Percentiles rank a stretch among this genome's conserved stretches.
Evolutionary conservation across 805 yeast species (phyloP).

Genomic region (Lipomyces spencermartinsiae): DNA sequence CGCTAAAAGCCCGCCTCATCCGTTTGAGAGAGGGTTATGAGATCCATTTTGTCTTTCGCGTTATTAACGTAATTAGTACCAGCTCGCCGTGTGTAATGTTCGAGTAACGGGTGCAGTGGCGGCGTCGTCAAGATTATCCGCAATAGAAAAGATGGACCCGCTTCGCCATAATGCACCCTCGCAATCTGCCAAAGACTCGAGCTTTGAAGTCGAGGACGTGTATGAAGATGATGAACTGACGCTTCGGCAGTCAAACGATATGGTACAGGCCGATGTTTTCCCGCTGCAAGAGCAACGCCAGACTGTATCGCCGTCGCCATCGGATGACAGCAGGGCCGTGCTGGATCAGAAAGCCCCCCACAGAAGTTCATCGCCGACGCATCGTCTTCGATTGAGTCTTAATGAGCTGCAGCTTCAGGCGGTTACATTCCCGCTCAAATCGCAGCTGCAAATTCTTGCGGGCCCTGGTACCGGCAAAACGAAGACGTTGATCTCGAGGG

Average conservation of each 20-base stretch:
- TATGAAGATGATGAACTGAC: constrained; percentile 22
- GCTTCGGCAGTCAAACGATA: constrained; percentile 8
- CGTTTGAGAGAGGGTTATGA: background rate
- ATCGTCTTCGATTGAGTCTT: constrained; percentile 35
- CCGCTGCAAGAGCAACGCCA: too few species aligned
- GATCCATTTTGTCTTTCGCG: background rate
- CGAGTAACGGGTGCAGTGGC: background rate
- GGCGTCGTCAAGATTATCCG: background rate
- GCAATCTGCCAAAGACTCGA: constrained; percentile 11
- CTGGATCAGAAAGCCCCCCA: background rate
- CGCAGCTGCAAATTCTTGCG: constrained; percentile 60
- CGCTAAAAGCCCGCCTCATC: background rate
- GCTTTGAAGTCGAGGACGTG: constrained; percentile 20
- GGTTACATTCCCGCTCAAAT: constrained; percentile 50
- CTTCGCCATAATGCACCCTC: constrained; percentile 8
- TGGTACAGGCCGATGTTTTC: background rate
- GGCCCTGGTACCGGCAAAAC: constrained; percentile 68
- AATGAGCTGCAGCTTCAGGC: constrained; percentile 55
- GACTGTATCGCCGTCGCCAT: background rate
- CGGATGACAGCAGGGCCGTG: background rate
- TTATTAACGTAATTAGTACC: background rate
- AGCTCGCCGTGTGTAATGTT: background rate
- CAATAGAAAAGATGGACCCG: background rate
- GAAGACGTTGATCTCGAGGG: constrained; percentile 64
- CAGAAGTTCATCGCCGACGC: constrained; percentile 11